Evolutionary conservation across 2,329 filamentous ascomycete genomes (phyloP).

Genomic region (Trichophyton benhamiae): DNA sequence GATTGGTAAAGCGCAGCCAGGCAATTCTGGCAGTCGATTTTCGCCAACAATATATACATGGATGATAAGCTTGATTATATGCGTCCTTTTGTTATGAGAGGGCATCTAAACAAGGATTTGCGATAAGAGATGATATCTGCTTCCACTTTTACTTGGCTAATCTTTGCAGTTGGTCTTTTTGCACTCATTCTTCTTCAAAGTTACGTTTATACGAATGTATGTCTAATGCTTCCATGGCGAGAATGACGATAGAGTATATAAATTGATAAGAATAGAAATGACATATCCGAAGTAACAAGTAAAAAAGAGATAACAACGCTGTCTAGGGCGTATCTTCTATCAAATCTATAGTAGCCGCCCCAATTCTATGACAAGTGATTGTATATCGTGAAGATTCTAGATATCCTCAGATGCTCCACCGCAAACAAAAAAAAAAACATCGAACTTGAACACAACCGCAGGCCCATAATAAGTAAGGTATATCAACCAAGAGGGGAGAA

Average conservation of each 20-base stretch:
- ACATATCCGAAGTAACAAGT: neutral
- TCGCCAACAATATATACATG: neutral
- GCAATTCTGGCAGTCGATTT: conserved; percentile 9
- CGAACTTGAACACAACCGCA: neutral
- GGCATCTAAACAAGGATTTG: neutral
- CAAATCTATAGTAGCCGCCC: neutral
- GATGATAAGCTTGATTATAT: neutral
- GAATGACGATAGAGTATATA: neutral
- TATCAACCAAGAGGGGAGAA: neutral
- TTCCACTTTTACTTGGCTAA: neutral
- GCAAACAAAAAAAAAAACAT: neutral
- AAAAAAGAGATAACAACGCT: neutral
- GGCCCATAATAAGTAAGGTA: neutral
- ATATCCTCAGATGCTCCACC: neutral
- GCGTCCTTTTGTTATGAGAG: neutral
- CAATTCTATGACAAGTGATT: neutral
- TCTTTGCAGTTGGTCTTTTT: neutral
- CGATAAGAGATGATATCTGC: neutral
- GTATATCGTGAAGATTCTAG: neutral
- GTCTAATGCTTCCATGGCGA: neutral
- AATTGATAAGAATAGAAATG: neutral
- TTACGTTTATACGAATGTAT: neutral
- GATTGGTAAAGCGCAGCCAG: conserved; percentile 28
- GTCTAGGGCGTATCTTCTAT: neutral
- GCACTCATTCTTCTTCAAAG: neutral